A percentile compares a stretch with the other conserved stretches of the same genome.
Conservation (phyloP, 306 rosid species). For the Lablab purpureus region DNA sequence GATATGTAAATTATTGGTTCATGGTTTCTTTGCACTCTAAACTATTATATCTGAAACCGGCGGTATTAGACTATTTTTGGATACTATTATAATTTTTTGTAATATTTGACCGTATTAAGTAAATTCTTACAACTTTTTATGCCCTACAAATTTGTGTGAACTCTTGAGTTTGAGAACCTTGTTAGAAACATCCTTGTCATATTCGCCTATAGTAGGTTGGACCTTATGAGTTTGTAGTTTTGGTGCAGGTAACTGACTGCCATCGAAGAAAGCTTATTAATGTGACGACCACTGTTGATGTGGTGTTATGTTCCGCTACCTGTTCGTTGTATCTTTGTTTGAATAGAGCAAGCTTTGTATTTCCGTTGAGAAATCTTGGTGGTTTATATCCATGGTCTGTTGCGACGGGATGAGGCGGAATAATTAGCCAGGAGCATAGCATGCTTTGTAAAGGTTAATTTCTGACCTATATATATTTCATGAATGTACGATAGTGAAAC, state of each 20-base stretch:
- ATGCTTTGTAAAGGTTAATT: not conserved
- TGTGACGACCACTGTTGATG: not conserved
- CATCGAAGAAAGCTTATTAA: not conserved
- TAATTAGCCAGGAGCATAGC: not conserved
- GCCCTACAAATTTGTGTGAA: not conserved
- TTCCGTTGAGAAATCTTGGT: not conserved
- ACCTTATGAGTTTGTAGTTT: not conserved
- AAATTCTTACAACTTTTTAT: not conserved
- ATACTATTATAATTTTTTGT: not conserved
- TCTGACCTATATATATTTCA: not conserved
- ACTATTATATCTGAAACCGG: not conserved
- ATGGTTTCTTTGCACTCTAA: not conserved
- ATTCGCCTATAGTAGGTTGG: not conserved
- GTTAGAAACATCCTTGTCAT: not conserved
- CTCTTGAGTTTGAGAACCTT: not conserved
- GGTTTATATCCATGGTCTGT: not conserved
- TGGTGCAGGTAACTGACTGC: not conserved
- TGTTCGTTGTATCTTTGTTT: not conserved
- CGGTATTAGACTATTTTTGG: not conserved
- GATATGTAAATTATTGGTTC: constrained; percentile 3
- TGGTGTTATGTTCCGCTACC: constrained; percentile 1
- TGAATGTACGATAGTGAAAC: too few relatives aligned
- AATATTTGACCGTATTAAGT: not conserved
- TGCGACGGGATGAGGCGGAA: constrained; percentile 10
- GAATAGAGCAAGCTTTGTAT: not conserved